Conservation (phyloP, 768 basidiomycete genomes). For the Russula virescens region DNA sequence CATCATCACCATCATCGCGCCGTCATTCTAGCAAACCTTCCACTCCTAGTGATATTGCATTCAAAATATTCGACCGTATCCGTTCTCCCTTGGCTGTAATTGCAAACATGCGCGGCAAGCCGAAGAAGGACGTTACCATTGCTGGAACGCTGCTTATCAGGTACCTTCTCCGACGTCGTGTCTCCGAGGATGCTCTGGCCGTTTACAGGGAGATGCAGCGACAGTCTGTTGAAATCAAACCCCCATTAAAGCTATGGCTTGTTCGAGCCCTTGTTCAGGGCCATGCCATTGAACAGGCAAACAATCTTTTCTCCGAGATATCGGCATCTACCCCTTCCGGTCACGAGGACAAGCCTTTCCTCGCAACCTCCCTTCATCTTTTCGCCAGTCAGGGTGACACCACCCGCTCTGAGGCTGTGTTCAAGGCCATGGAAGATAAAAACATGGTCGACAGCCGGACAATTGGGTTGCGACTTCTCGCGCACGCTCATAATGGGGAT, state of each 20-base stretch:
- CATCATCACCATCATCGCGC: not conserved
- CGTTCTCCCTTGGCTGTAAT: conserved; percentile 10
- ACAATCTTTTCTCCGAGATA: conserved; percentile 37
- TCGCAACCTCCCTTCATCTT: conserved; percentile 47
- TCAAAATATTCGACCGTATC: conserved; percentile 15
- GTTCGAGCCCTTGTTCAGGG: conserved; percentile 17
- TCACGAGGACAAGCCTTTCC: conserved; percentile 2
- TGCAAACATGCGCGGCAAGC: conserved; percentile 1
- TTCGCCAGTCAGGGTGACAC: conserved; percentile 49
- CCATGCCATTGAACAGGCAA: conserved; percentile 38
- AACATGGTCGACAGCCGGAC: conserved; percentile 30
- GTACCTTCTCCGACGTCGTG: conserved; percentile 15
- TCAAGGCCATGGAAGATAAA: conserved; percentile 32
- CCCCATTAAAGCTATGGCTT: conserved; percentile 11
- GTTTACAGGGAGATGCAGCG: conserved; percentile 19
- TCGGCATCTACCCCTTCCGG: conserved; percentile 21
- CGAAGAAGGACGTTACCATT: not conserved
- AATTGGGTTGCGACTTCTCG: conserved; percentile 47
- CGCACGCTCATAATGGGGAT: conserved; percentile 45
- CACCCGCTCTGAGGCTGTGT: conserved; percentile 40
- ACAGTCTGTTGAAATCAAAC: conserved; percentile 4
- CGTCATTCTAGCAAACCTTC: not conserved
- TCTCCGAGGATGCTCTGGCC: conserved; percentile 22
- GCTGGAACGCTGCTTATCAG: conserved; percentile 15
- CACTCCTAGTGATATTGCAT: conserved; percentile 4